Conservation (phyloP, 2,329 filamentous ascomycete species). For the Domatiomyces catenatus region DNA sequence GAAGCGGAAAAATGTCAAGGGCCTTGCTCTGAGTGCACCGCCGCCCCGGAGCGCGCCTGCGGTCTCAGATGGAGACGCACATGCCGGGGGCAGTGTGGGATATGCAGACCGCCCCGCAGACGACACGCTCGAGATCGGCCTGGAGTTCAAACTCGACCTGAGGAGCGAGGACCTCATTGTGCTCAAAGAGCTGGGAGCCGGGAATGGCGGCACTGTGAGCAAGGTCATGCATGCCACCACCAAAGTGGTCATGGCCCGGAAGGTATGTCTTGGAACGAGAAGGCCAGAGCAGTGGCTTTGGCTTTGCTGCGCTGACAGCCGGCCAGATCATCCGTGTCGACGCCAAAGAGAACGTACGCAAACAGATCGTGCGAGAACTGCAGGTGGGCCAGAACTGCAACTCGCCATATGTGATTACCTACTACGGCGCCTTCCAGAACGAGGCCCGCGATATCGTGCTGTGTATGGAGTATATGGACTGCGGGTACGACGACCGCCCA, state of each 20-base stretch:
- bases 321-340: constrained; percentile 88
- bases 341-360: constrained; percentile 91
- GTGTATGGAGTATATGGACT: constrained; percentile 99
- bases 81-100: constrained; percentile 43
- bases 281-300: not conserved
- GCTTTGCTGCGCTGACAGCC: not conserved
- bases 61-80: constrained; percentile 56
- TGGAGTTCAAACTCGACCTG: constrained; percentile 89
- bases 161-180: constrained; percentile 84
- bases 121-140: constrained; percentile 80
- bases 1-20: constrained; percentile 99
- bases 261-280: constrained; percentile 42
- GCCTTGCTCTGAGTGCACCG: constrained; percentile 69
- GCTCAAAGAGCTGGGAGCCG: constrained; percentile 83
- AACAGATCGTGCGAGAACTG: constrained; percentile 89
- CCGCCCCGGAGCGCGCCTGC: constrained; percentile 53
- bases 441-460: constrained; percentile 95
- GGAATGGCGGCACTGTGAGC: constrained; percentile 95
- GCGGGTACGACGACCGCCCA: constrained; percentile 54
- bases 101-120: constrained; percentile 45
- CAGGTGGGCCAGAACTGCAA: constrained; percentile 98
- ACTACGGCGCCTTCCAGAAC: constrained; percentile 94
- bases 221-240: constrained; percentile 93
- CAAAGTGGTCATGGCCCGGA: constrained; percentile 92
- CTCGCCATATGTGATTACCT: constrained; percentile 90